Conservation (phyloP, 805 yeast genomes). For the Kluyveromyces dobzhanskii region DNA sequence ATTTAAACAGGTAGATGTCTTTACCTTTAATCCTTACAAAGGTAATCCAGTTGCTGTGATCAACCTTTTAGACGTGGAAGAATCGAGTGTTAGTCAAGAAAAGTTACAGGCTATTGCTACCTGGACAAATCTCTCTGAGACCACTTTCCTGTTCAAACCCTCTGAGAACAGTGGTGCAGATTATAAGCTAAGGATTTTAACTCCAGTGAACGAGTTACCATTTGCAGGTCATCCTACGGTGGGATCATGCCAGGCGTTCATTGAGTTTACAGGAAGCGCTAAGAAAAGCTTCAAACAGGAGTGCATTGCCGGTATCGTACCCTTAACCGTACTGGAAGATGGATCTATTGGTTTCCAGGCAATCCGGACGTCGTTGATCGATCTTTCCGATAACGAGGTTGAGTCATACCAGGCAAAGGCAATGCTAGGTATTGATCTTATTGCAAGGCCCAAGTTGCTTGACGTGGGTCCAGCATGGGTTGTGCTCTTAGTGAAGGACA, state of each 20-base stretch:
- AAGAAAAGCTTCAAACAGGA: conserved; percentile 33
- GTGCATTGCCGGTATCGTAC: conserved; percentile 38
- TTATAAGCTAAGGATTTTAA: conserved; percentile 43
- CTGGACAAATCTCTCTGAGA: conserved; percentile 58
- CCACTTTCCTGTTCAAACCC: conserved; percentile 42
- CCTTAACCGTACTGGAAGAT: conserved; percentile 21
- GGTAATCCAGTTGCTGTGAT: conserved; percentile 53
- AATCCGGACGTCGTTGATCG: conserved; percentile 10
- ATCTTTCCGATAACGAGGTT: conserved; percentile 8
- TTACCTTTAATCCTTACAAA: conserved; percentile 28
- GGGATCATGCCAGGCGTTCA: conserved; percentile 41
- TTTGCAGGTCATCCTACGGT: conserved; percentile 62
- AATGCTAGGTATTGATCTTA: conserved; percentile 8
- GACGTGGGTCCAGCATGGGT: conserved; percentile 44
- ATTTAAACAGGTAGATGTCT: conserved; percentile 32
- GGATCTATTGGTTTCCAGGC: conserved; percentile 27
- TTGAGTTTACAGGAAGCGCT: conserved; percentile 29
- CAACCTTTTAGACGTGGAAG: conserved; percentile 16
- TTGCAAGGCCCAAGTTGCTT: conserved; percentile 23
- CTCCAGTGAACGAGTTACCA: conserved; percentile 40
- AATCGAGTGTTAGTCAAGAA: conserved; percentile 26
- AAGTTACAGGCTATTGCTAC: conserved; percentile 41
- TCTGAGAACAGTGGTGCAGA: conserved; percentile 31
- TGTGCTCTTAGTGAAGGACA: conserved; percentile 28
- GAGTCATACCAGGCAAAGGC: conserved; percentile 7